Percentiles rank a stretch among this genome's conserved stretches.
phyloP scores from a whole-genome alignment of 495 filamentous ascomycete genomes.

The Penicillium lividum region DNA sequence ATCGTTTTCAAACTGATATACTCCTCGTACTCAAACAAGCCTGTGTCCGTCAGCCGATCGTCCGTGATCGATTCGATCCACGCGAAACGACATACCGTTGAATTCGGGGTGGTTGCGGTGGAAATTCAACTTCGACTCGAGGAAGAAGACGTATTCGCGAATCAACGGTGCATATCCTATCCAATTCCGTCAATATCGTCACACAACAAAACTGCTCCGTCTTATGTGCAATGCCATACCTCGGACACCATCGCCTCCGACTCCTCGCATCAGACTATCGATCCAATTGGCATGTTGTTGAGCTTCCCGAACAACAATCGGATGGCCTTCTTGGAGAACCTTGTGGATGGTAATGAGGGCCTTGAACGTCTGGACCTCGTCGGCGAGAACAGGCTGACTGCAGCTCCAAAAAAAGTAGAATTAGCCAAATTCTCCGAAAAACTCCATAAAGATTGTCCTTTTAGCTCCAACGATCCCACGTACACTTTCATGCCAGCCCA shows the following conservation, averaged over 20 bases:
- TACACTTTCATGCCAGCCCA: constrained; percentile 99
- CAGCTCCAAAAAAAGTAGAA: neutral
- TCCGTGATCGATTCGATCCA: neutral
- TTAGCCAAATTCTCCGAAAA: constrained; percentile 1
- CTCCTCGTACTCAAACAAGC: constrained; percentile 95
- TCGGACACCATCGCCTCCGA: constrained; percentile 81
- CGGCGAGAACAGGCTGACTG: constrained; percentile 92
- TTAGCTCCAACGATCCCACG: constrained; percentile 24
- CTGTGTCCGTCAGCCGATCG: constrained; percentile 38
- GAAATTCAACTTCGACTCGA: constrained; percentile 89
- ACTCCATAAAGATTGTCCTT: constrained; percentile 9
- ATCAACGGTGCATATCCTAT: constrained; percentile 89
- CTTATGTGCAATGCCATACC: constrained; percentile 43
- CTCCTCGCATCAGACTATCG: constrained; percentile 84
- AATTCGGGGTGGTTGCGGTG: constrained; percentile 97
- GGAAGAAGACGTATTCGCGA: constrained; percentile 91
- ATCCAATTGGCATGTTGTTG: constrained; percentile 88
- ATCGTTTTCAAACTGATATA: constrained; percentile 97
- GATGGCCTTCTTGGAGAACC: constrained; percentile 95
- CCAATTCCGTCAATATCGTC: constrained; percentile 15
- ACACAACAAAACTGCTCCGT: neutral
- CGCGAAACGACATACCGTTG: constrained; percentile 64
- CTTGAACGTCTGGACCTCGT: constrained; percentile 94
- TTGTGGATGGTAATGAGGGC: constrained; percentile 92
- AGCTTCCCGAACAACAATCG: constrained; percentile 81